These are phyloP conservation scores for Cryptococcus jaspeensis DNA, from an alignment of 1,284 basidiomycete species.

Conservation along the genomic window DNA sequence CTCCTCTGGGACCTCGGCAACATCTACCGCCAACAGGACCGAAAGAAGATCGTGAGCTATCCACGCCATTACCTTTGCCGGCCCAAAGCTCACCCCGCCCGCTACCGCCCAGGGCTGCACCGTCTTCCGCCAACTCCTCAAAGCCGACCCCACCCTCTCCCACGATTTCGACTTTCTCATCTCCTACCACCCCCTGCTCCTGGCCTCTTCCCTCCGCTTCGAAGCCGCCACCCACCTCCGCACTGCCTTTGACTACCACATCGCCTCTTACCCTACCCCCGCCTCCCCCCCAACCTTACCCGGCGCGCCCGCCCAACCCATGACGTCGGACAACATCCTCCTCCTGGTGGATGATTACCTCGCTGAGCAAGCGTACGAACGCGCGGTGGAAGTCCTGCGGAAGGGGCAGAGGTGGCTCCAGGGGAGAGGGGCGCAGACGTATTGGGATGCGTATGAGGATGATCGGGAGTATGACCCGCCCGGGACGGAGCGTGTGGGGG, in stretches of 20 bases:
- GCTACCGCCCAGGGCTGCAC: slow-evolving; percentile 64
- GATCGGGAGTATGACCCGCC: slow-evolving; percentile 80
- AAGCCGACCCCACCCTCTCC: slow-evolving; percentile 61
- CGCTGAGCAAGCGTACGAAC: slow-evolving; percentile 65
- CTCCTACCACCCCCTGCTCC: slow-evolving; percentile 74
- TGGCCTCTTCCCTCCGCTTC: slow-evolving; percentile 65
- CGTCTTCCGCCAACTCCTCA: slow-evolving; percentile 70
- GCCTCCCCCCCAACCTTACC: background rate
- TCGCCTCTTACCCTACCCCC: slow-evolving; percentile 47
- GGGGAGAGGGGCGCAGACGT: slow-evolving; percentile 64
- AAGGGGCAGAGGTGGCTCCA: slow-evolving; percentile 85
- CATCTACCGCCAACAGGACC: slow-evolving; percentile 73
- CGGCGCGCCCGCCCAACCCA: slow-evolving; percentile 25
- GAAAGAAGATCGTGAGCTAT: slow-evolving; percentile 61
- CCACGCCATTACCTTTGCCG: background rate
- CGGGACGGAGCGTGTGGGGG: slow-evolving; percentile 46
- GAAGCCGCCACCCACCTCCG: slow-evolving; percentile 67
- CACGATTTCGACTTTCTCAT: slow-evolving; percentile 78
- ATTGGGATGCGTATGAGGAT: slow-evolving; percentile 80
- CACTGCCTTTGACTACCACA: slow-evolving; percentile 60
- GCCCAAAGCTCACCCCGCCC: background rate
- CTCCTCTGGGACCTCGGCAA: slow-evolving; percentile 87
- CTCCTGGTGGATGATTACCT: slow-evolving; percentile 82
- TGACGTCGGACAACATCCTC: slow-evolving; percentile 56
- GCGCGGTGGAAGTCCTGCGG: slow-evolving; percentile 69